Base-by-base conservation (phyloP, 2,329 filamentous ascomycete species). In the Diaporthe australafricana region DNA sequence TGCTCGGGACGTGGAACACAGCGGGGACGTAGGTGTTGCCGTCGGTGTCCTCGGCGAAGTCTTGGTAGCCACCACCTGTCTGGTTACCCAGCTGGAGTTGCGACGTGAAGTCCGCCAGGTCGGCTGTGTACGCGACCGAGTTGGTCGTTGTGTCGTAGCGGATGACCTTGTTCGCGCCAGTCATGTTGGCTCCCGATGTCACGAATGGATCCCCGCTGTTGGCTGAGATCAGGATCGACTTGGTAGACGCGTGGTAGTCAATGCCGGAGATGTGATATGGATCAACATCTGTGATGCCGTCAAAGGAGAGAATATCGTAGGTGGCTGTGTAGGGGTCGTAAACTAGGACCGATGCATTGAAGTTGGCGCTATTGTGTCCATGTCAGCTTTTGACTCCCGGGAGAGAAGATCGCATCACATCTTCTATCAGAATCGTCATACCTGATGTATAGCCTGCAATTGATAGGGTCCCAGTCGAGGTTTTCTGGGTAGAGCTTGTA, bases 401-500 rank as follows among this genome's bases (percentile, higher is more conserved):
- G n/a, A n/a, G n/a, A n/a, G n/a, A n/a, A n/a, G n/a, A n/a, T n/a
- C n/a, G n/a, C n/a, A n/a, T n/a, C n/a, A n/a, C n/a, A n/a, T n/a
- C n/a, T n/a, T n/a, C n/a, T n/a, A n/a, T n/a, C n/a, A n/a, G n/a
- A n/a, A n/a, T n/a, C n/a, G n/a, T n/a, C n/a, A n/a, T n/a, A n/a
- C n/a, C 53, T 56, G 32, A 56, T 56, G 2, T 56, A 56, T 5
- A 56, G 32, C 22, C 38, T 56, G 53, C 53, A 56, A n/a, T 56
- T 30, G 12, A 56, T 20, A 16, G 53, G 53, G 32, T 56, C 53
- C 53, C 53, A 56, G 32, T 56, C 53, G 1, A 56, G 20, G n/a
- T 56, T 56, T 25, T 38, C 53, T 25, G 53, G 53, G 32, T 56
- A 56, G 5, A 56, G 32, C n/a, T 56, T 56, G 53, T 56, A 56